phyloP scores from a whole-genome alignment of 2,329 filamentous ascomycete genomes.

The Colletotrichum karsti region DNA sequence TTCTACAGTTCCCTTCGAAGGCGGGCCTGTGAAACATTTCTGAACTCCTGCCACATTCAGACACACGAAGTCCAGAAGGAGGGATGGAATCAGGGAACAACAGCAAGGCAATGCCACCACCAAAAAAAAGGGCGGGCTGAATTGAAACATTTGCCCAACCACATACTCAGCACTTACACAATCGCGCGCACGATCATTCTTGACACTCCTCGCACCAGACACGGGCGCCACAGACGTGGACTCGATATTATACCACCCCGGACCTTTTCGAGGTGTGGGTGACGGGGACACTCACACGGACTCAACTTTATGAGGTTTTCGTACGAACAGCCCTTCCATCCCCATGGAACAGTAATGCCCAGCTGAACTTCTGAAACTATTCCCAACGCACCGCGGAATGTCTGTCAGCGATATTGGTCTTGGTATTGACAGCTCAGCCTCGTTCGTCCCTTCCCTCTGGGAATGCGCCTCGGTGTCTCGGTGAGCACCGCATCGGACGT shows the following conservation, averaged over 20 bases:
- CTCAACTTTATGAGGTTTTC: neutral
- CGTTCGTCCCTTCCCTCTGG: neutral
- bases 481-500: neutral
- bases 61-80: neutral
- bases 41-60: neutral
- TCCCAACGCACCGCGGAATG: neutral
- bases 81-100: neutral
- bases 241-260: neutral
- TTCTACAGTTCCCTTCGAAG: neutral
- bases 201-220: neutral
- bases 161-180: neutral
- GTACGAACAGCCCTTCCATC: neutral
- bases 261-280: neutral
- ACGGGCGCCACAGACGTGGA: constrained; percentile 4
- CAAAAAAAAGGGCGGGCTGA: neutral
- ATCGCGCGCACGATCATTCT: constrained; percentile 3
- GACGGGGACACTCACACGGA: constrained; percentile 3
- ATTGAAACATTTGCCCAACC: constrained; percentile 27
- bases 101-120: no score
- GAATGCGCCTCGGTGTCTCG: neutral
- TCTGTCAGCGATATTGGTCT: neutral
- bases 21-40: neutral
- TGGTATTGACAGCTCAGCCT: neutral
- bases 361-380: neutral
- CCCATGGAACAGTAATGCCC: neutral